Percentiles rank a stretch among this genome's conserved stretches.
Evolutionary conservation across 2,329 filamentous ascomycete genomes (phyloP).

Genomic region (Sordariomycetes sp.): DNA sequence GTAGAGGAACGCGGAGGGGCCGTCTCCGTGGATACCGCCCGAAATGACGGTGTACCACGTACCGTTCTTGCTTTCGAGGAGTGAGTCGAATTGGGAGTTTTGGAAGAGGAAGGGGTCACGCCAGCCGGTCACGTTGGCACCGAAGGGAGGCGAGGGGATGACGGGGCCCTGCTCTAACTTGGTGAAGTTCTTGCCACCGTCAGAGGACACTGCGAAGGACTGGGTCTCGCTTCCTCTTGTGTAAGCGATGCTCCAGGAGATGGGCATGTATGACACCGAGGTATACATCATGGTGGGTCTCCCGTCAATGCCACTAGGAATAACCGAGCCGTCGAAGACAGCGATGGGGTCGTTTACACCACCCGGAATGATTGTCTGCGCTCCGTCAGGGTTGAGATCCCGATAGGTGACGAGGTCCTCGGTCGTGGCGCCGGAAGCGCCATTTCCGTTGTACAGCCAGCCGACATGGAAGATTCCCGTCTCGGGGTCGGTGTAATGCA

Average conservation of each 20-base stretch:
- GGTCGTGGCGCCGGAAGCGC: slow-evolving; percentile 22
- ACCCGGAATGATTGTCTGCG: slow-evolving; percentile 7
- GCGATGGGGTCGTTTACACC: slow-evolving; percentile 27
- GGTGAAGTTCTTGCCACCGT: slow-evolving; percentile 13
- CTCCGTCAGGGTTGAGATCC: slow-evolving; percentile 21
- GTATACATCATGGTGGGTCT: slow-evolving; percentile 29
- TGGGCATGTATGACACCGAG: slow-evolving; percentile 26
- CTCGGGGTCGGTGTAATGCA: slow-evolving; percentile 28
- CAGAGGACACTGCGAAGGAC: slow-evolving; percentile 25
- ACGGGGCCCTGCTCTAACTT: slow-evolving; percentile 11
- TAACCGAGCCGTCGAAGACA: slow-evolving; percentile 30
- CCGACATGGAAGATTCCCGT: slow-evolving; percentile 29
- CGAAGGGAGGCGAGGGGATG: slow-evolving; percentile 8
- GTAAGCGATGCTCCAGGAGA: slow-evolving; percentile 30
- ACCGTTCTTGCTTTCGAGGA: slow-evolving; percentile 7
- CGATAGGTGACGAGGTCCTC: slow-evolving; percentile 22
- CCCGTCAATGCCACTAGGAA: slow-evolving; percentile 26
- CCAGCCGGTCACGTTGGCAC: slow-evolving; percentile 11
- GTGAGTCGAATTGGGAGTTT: slow-evolving; percentile 9
- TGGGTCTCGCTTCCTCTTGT: slow-evolving; percentile 30
- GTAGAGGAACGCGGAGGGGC: slow-evolving; percentile 11
- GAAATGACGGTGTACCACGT: slow-evolving; percentile 28
- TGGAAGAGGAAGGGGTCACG: slow-evolving; percentile 13
- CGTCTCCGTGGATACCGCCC: slow-evolving; percentile 10
- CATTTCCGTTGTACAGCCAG: slow-evolving; percentile 18